Conservation (phyloP, 495 filamentous ascomycete genomes). For the Massariosphaeria phaeospora region DNA sequence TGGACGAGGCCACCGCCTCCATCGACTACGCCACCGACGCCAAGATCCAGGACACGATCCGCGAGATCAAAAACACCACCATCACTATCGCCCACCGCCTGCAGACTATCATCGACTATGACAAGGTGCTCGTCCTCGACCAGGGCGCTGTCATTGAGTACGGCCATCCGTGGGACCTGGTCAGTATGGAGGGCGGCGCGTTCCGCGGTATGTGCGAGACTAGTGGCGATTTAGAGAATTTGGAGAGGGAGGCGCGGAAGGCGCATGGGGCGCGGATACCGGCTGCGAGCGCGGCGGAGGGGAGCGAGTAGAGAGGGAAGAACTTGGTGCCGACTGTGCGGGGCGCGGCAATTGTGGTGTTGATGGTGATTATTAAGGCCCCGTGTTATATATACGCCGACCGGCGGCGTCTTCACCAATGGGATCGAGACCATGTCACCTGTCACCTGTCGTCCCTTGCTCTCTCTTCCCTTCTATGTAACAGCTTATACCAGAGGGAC, state of each 20-base stretch:
- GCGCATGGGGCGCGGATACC: conserved; percentile 55
- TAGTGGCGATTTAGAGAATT: conserved; percentile 74
- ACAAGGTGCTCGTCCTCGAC: conserved; percentile 96
- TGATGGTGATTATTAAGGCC: too few species aligned
- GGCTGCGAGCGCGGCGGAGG: too few species aligned
- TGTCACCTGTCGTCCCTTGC: too few species aligned
- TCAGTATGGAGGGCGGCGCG: conserved; percentile 57
- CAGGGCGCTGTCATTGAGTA: conserved; percentile 84
- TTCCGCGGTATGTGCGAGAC: conserved; percentile 95
- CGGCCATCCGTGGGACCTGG: conserved; percentile 76
- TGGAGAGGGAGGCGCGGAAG: conserved; percentile 72
- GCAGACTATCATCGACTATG: conserved; percentile 95
- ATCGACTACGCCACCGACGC: conserved; percentile 95
- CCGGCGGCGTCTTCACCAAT: too few species aligned
- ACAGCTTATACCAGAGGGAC: too few species aligned
- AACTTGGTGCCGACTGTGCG: too few species aligned
- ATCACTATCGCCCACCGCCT: conserved; percentile 98
- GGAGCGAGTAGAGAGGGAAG: too few species aligned
- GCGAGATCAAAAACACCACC: conserved; percentile 77
- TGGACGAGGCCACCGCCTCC: conserved; percentile 98
- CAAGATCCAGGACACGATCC: conserved; percentile 94
- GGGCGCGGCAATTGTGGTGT: too few species aligned
- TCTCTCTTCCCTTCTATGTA: too few species aligned
- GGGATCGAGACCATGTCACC: too few species aligned
- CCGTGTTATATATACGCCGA: too few species aligned